phyloP scores from a whole-genome alignment of 176 grass and related monocot species.

The Dactylis glomerata region DNA sequence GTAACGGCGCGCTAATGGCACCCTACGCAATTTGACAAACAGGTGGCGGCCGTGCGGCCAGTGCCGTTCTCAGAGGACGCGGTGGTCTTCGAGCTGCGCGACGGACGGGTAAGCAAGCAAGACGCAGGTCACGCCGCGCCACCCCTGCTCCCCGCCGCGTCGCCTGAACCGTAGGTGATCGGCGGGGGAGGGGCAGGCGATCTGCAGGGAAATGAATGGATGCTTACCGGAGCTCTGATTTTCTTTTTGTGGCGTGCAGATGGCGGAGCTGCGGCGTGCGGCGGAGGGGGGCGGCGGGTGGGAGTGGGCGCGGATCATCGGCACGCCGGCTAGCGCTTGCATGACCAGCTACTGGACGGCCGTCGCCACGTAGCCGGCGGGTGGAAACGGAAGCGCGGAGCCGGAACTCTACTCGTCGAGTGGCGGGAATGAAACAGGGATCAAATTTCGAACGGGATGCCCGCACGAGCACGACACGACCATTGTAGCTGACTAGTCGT shows the following conservation, averaged over 20 bases:
- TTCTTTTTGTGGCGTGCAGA: constrained; percentile 36
- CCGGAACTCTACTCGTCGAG: background rate
- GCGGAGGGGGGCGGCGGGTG: constrained; percentile 47
- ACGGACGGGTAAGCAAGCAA: constrained; percentile 71
- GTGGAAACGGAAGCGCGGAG: background rate
- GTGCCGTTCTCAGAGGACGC: constrained; percentile 83
- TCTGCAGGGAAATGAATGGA: background rate
- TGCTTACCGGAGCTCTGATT: background rate
- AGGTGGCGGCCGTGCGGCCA: constrained; percentile 69
- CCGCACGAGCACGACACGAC: background rate
- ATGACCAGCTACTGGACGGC: constrained; percentile 85
- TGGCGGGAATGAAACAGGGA: background rate
- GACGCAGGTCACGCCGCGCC: background rate
- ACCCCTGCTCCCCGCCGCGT: background rate
- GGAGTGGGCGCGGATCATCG: constrained; percentile 77
- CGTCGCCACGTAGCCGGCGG: constrained; percentile 53
- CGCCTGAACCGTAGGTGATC: background rate
- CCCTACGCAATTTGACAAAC: constrained; percentile 32
- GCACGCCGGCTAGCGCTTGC: constrained; percentile 78
- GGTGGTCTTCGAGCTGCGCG: constrained; percentile 77
- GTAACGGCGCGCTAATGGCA: background rate
- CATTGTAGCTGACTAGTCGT: background rate
- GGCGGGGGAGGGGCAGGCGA: background rate
- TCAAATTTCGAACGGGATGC: background rate
- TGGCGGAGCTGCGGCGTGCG: constrained; percentile 74